Percentiles rank a stretch among this genome's conserved stretches.
Evolutionary conservation across 1,284 basidiomycete species (phyloP).

Genomic region (Microstroma glucosiphilum): DNA sequence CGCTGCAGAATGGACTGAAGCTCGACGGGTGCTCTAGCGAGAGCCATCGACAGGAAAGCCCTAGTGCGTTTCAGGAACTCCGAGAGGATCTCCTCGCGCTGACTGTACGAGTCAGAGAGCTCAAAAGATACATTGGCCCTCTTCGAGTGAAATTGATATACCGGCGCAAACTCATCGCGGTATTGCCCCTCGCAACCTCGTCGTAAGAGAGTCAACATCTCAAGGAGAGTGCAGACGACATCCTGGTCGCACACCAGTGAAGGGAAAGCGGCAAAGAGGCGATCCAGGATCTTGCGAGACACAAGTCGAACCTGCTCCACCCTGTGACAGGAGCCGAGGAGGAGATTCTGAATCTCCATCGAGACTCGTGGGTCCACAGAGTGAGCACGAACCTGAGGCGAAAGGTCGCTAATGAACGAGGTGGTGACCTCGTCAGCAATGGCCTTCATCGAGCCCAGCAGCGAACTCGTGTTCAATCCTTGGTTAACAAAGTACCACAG

Average conservation of each 20-base stretch:
- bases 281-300: conserved; percentile 74
- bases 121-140: conserved; percentile 68
- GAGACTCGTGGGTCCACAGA: conserved; percentile 68
- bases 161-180: conserved; percentile 86
- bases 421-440: conserved; percentile 72
- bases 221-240: conserved; percentile 70
- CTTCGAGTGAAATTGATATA: conserved; percentile 74
- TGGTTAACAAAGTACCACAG: conserved; percentile 85
- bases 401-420: conserved; percentile 47
- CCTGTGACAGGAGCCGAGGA: conserved; percentile 76
- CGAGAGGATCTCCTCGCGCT: conserved; percentile 75
- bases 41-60: conserved; percentile 75
- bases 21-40: conserved; percentile 82
- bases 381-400: conserved; percentile 66
- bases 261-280: conserved; percentile 84
- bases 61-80: conserved; percentile 69
- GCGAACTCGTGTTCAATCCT: conserved; percentile 64
- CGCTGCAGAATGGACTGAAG: conserved; percentile 82
- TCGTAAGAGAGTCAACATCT: conserved; percentile 81
- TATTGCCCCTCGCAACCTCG: conserved; percentile 85
- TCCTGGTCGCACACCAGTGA: conserved; percentile 85
- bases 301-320: conserved; percentile 73
- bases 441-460: conserved; percentile 72
- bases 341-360: conserved; percentile 67
- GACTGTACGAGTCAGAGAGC: conserved; percentile 78